A percentile compares a stretch with the other conserved stretches of the same genome.
Conservation (phyloP, 371 early-diverging fungal species). For the Apophysomyces trapeziformis region DNA sequence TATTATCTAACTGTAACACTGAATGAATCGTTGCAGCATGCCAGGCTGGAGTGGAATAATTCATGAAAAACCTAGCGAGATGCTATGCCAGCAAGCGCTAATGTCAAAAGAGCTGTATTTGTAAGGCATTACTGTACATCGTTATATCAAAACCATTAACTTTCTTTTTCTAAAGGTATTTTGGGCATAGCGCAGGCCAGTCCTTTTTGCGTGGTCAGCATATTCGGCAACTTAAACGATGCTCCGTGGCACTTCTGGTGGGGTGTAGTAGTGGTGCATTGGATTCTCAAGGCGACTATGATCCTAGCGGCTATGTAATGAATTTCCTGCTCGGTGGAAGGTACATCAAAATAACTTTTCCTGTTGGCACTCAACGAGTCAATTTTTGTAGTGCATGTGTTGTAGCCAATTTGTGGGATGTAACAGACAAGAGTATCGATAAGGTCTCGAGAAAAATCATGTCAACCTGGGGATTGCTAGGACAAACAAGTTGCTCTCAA, state of each 20-base stretch:
- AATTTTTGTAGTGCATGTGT: constrained; percentile 71
- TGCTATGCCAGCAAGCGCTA: constrained; percentile 66
- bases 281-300: constrained; percentile 79
- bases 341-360: constrained; percentile 32
- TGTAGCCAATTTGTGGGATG: constrained; percentile 98
- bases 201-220: constrained; percentile 75
- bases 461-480: constrained; percentile 71
- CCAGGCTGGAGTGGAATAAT: constrained; percentile 74
- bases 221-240: constrained; percentile 64
- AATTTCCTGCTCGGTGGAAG: constrained; percentile 83
- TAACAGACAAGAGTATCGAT: constrained; percentile 98
- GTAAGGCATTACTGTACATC: constrained; percentile 48
- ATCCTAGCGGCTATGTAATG: constrained; percentile 80
- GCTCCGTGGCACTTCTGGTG: constrained; percentile 83
- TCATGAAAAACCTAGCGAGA: constrained; percentile 70
- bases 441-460: constrained; percentile 76
- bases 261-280: constrained; percentile 92
- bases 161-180: constrained; percentile 66
- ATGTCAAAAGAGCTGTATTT: constrained; percentile 70
- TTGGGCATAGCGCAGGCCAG: constrained; percentile 98
- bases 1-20: neutral
- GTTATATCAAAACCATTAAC: constrained; percentile 3
- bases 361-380: neutral
- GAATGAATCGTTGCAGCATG: constrained; percentile 13
- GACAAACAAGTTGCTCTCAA: constrained; percentile 6